Evolutionary conservation across 2,329 filamentous ascomycete genomes (phyloP), one percentile per base, ranked within the genome.

Genomic region (Alternaria sp.): DNA sequence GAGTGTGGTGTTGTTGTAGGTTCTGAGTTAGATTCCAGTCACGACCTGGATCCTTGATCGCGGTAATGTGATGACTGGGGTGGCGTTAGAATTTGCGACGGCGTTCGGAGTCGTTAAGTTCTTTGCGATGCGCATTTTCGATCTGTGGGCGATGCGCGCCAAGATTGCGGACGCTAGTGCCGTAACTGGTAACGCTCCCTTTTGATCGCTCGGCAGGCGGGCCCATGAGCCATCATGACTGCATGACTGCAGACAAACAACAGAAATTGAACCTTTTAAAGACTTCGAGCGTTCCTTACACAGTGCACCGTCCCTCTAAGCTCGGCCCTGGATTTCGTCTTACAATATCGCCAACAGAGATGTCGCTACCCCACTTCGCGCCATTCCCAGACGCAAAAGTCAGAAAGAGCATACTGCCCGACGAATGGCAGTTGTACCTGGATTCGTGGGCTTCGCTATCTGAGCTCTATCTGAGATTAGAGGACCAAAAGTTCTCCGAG

Each of bases 351-450:
- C 47, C 28, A 25, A 32, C 44, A 61, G 32, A 58, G 47, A 83
- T 84, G 79, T 75, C 81, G 57, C 81, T 94, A 52, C 93, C 93
- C 45, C 86, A 89, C 32, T 86, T 97, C 79, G 93, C 91, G 61
- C 87, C 91, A 19, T 93, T 96, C 72, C 95, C 94, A 17, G 86
- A 90, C 65, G 82, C 87, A 32, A 82, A 84, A 59, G 89, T 93
- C 82, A 89, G 89, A 74, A 86, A 87, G 69, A 86, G 86, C 69
- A 86, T 97, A 63, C 83, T 86, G 43, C 81, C 88, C 4, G 81
- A 85, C 54, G 92, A 97, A 80, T 97, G 93, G 93, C 85, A 90
- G 68, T 84, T 87, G 30, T 93, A 91, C 76, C 82, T 96, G 50
- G 87, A 91, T 66, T 90, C 92, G 36, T 97, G 93, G 93, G 82